Conservation (phyloP, 345 rosid species). For the Salix arbutifolia region DNA sequence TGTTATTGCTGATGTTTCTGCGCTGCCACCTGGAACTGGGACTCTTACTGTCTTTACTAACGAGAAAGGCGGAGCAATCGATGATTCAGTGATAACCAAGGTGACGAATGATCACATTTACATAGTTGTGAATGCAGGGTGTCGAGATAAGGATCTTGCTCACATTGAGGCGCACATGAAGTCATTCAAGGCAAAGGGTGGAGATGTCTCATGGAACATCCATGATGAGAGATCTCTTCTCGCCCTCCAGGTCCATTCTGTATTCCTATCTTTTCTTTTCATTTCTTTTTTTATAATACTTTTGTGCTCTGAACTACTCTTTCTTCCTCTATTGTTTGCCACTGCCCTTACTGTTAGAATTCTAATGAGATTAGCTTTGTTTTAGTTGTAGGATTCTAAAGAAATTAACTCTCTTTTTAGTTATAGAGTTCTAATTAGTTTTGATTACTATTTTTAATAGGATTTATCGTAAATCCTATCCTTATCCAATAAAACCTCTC, state of each 20-base stretch:
- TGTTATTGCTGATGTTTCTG: slow-evolving; percentile 94
- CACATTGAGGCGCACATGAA: slow-evolving; percentile 96
- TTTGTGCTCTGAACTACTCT: not conserved
- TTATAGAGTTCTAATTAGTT: too few species aligned
- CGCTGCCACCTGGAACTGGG: slow-evolving; percentile 76
- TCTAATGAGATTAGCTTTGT: too few species aligned
- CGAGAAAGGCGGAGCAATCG: slow-evolving; percentile 93
- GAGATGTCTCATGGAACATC: slow-evolving; percentile 93
- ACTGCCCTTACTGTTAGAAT: too few species aligned
- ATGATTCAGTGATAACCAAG: slow-evolving; percentile 93
- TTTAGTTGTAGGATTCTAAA: too few species aligned
- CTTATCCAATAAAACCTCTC: too few species aligned
- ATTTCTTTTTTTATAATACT: not conserved
- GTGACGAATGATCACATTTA: slow-evolving; percentile 76
- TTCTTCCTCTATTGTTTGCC: not conserved
- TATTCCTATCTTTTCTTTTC: not conserved
- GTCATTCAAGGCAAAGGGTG: slow-evolving; percentile 84
- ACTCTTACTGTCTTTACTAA: slow-evolving; percentile 88
- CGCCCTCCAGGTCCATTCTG: slow-evolving; percentile 71
- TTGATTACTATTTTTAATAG: too few species aligned
- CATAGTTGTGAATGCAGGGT: slow-evolving; percentile 97
- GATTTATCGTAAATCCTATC: too few species aligned
- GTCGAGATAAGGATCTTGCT: slow-evolving; percentile 98
- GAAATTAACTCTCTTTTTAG: too few species aligned
- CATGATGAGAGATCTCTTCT: slow-evolving; percentile 99